Evolutionary conservation across 345 rosid species (phyloP).

Genomic region (Rhodomyrtus tomentosa): DNA sequence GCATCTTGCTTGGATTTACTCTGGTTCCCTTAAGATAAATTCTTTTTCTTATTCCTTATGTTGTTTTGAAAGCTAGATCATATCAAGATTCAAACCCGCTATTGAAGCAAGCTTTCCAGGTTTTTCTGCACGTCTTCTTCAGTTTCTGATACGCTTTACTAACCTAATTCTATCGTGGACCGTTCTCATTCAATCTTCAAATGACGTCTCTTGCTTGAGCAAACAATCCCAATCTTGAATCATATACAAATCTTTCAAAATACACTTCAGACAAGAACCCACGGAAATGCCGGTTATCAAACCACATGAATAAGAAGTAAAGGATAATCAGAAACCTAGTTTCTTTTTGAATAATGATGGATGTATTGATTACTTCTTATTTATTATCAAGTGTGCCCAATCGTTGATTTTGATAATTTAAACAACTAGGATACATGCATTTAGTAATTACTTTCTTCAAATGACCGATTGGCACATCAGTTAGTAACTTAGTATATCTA

Average conservation of each 20-base stretch:
- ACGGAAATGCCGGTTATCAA: background rate
- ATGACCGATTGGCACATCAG: background rate
- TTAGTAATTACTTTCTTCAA: background rate
- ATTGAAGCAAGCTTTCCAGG: background rate
- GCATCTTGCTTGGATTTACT: background rate
- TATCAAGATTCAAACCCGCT: background rate
- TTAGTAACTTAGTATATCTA: background rate
- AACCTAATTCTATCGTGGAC: background rate
- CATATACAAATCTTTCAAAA: background rate
- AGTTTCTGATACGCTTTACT: background rate
- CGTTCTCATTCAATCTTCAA: background rate
- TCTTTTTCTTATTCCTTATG: background rate
- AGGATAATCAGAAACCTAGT: background rate
- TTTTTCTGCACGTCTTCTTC: no score
- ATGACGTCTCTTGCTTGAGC: background rate
- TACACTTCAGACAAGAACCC: background rate
- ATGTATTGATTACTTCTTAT: background rate
- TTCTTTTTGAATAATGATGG: background rate
- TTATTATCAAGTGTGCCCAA: background rate
- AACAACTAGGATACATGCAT: background rate
- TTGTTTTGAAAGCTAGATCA: background rate
- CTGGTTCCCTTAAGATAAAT: background rate
- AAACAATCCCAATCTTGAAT: background rate
- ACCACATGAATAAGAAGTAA: background rate
- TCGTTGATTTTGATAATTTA: background rate